Conservation (phyloP, 352 stramenopile genomes). For the Phytophthora pinifolia region DNA sequence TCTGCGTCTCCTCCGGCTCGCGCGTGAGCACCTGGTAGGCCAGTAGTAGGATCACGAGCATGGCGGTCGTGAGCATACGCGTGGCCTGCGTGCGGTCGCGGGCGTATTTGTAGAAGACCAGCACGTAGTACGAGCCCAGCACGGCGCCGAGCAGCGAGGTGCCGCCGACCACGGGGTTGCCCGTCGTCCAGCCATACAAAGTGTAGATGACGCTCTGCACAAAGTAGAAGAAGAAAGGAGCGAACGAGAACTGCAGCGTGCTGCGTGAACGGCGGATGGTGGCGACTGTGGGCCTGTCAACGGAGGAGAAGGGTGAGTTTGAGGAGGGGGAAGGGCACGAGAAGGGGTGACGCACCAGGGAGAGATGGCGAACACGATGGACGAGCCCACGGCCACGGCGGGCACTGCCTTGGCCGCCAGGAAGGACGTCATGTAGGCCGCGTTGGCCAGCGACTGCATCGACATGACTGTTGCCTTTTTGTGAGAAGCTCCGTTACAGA, state of each 20-base stretch:
- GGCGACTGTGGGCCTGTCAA: conserved; percentile 52
- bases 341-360: conserved; percentile 41
- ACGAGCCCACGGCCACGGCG: conserved; percentile 56
- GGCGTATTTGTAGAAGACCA: conserved; percentile 64
- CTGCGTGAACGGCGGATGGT: conserved; percentile 65
- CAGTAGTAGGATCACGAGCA: conserved; percentile 56
- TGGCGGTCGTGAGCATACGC: conserved; percentile 45
- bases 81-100: conserved; percentile 41
- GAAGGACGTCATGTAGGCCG: conserved; percentile 73
- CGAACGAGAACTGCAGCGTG: conserved; percentile 79
- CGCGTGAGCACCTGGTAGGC: conserved; percentile 45
- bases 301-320: conserved; percentile 1
- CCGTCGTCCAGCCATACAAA: conserved; percentile 67
- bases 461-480: conserved; percentile 40
- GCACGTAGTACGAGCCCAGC: conserved; percentile 71
- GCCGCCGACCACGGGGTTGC: conserved; percentile 57
- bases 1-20: conserved; percentile 46
- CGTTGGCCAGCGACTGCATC: conserved; percentile 62
- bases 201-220: conserved; percentile 84
- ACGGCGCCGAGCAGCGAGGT: conserved; percentile 58
- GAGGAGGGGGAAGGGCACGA: not conserved
- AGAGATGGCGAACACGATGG: conserved; percentile 69
- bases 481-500: conserved; percentile 10
- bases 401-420: conserved; percentile 62
- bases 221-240: conserved; percentile 86